Evolutionary conservation across 345 rosid species (phyloP).

Genomic region (Chamaenerion angustifolium): DNA sequence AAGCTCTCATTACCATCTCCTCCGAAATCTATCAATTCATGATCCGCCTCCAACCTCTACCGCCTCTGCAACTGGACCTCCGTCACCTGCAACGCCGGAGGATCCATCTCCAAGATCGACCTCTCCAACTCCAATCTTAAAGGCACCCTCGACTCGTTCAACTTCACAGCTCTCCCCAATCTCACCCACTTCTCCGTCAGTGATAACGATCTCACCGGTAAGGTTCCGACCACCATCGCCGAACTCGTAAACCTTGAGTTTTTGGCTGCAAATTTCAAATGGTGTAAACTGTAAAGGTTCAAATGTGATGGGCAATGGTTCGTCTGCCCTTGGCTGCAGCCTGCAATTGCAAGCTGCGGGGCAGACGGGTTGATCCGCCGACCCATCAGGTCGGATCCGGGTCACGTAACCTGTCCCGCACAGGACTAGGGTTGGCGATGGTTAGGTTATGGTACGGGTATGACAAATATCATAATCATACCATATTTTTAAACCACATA

Average conservation of each 20-base stretch:
- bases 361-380: too few relatives aligned
- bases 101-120: constrained; percentile 21
- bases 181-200: constrained; percentile 40
- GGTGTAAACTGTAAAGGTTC: too few relatives aligned
- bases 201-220: constrained; percentile 20
- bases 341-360: too few relatives aligned
- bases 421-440: too few relatives aligned
- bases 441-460: too few relatives aligned
- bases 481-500: too few relatives aligned
- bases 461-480: too few relatives aligned
- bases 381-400: too few relatives aligned
- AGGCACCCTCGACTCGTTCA: constrained; percentile 27
- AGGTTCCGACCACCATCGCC: constrained; percentile 26
- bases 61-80: constrained; percentile 56
- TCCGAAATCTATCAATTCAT: constrained; percentile 29
- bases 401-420: too few relatives aligned
- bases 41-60: constrained; percentile 35
- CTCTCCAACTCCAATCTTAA: constrained; percentile 20
- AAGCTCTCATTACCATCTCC: constrained; percentile 17
- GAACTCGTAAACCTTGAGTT: constrained; percentile 20
- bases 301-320: too few relatives aligned
- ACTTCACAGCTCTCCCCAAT: constrained; percentile 33
- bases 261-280: too few relatives aligned
- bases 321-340: too few relatives aligned
- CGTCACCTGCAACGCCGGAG: constrained; percentile 22